Conservation (phyloP, 768 basidiomycete genomes). For the Tylopilus plumbeoviolaceoides region DNA sequence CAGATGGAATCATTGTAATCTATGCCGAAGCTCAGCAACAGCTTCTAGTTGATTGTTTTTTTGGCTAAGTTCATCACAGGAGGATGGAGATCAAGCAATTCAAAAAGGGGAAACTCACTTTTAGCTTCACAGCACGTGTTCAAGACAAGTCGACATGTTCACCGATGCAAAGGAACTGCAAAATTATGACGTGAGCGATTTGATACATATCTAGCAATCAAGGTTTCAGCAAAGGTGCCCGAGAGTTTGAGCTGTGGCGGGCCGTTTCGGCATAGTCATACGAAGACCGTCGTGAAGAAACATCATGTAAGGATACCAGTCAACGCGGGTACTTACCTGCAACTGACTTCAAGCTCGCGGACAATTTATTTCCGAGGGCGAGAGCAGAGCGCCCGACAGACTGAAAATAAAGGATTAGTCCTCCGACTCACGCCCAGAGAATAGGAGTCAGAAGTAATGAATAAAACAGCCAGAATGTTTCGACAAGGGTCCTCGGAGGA, state of each 20-base stretch:
- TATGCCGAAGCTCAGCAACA: constrained; percentile 76
- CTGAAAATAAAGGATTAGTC: not conserved
- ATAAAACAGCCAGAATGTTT: constrained; percentile 76
- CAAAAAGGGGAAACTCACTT: constrained; percentile 7
- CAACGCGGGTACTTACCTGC: constrained; percentile 5
- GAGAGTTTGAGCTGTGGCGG: constrained; percentile 86
- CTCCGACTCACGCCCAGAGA: not conserved
- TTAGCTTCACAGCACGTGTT: accelerated
- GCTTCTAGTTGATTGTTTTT: constrained; percentile 82
- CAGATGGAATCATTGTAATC: constrained; percentile 46
- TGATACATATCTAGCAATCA: not conserved
- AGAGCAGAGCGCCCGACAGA: not conserved
- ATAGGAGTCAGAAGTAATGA: constrained; percentile 46
- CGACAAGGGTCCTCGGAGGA: constrained; percentile 48
- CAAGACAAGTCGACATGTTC: not conserved
- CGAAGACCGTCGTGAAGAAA: constrained; percentile 85
- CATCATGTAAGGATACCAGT: constrained; percentile 13
- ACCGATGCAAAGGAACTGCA: not conserved
- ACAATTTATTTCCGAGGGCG: too few species aligned
- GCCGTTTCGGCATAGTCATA: constrained; percentile 82
- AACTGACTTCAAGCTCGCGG: not conserved
- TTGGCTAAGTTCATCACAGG: constrained; percentile 23
- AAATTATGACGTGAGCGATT: not conserved
- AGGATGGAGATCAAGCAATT: not conserved
- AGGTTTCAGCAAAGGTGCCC: constrained; percentile 72